Conservation (phyloP, 257 asterid genomes). For the Fraxinus excelsior region DNA sequence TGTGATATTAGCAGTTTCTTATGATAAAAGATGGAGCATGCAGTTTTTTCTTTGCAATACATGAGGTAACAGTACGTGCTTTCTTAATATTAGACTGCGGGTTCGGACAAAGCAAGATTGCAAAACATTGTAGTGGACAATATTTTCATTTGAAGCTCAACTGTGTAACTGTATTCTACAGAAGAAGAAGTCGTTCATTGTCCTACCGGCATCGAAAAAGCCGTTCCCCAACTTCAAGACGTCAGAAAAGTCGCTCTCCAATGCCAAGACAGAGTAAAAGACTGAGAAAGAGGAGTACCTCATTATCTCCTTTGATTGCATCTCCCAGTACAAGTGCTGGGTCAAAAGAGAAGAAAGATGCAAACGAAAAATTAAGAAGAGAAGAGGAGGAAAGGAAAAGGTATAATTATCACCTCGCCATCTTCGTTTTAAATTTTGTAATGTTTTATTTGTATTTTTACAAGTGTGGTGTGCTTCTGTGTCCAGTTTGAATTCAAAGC, state of each 20-base stretch:
- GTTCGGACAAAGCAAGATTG: conserved; percentile 42
- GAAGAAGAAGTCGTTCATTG: conserved; percentile 75
- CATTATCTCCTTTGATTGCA: conserved; percentile 47
- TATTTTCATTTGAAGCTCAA: conserved; percentile 49
- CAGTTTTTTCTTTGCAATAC: conserved; percentile 84
- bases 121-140: conserved; percentile 27
- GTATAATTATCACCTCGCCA: conserved; percentile 42
- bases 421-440: conserved; percentile 15
- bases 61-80: conserved; percentile 92
- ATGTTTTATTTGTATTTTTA: conserved; percentile 11
- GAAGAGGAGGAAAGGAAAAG: conserved; percentile 89
- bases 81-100: conserved; percentile 45
- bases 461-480: conserved; percentile 9
- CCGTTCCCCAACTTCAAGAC: conserved; percentile 42
- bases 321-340: conserved; percentile 58
- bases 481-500: not conserved
- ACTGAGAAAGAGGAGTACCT: conserved; percentile 60
- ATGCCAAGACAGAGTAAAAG: conserved; percentile 60
- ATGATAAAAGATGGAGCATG: conserved; percentile 90
- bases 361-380: conserved; percentile 62
- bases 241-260: conserved; percentile 68
- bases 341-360: conserved; percentile 68
- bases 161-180: conserved; percentile 54
- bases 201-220: conserved; percentile 70
- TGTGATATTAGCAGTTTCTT: conserved; percentile 87